These are phyloP conservation scores for Colletotrichum lupini DNA, from an alignment of 2,329 filamentous ascomycete species.

Conservation along the genomic window DNA sequence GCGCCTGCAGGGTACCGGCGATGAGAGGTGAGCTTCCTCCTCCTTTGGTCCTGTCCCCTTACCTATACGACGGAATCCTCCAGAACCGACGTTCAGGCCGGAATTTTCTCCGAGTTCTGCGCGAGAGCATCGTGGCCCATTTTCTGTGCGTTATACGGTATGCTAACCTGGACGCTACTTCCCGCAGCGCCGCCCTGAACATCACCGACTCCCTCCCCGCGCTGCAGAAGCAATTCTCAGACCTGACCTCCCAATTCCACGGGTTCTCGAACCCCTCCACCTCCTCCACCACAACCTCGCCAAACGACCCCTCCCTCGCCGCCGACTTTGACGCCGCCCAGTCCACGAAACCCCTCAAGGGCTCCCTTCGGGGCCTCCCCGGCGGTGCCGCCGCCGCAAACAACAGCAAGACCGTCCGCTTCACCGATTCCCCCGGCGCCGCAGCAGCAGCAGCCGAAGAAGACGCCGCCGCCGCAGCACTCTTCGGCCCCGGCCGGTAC, in stretches of 20 bases:
- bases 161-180: background rate
- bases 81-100: constrained; percentile 19
- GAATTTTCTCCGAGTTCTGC: constrained; percentile 34
- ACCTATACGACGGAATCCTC: background rate
- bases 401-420: constrained; percentile 83
- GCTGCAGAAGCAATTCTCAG: constrained; percentile 79
- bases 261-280: constrained; percentile 67
- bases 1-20: constrained; percentile 71
- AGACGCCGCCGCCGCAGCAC: constrained; percentile 56
- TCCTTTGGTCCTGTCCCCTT: constrained; percentile 3
- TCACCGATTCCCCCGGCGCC: constrained; percentile 72
- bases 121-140: constrained; percentile 25
- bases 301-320: constrained; percentile 72
- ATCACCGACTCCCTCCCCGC: constrained; percentile 74
- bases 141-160: background rate
- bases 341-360: constrained; percentile 46
- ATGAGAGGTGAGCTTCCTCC: constrained; percentile 65
- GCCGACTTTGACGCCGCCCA: constrained; percentile 74
- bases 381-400: constrained; percentile 42
- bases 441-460: constrained; percentile 45
- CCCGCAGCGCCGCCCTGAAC: constrained; percentile 54
- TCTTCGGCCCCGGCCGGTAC: constrained; percentile 66
- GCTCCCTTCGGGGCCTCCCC: constrained; percentile 45
- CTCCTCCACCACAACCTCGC: constrained; percentile 63
- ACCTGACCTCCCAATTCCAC: constrained; percentile 84